Percentiles rank a stretch among this genome's conserved stretches.
Conservation (phyloP, 1,139 yeast species). For the Kodamaea fungicola region DNA sequence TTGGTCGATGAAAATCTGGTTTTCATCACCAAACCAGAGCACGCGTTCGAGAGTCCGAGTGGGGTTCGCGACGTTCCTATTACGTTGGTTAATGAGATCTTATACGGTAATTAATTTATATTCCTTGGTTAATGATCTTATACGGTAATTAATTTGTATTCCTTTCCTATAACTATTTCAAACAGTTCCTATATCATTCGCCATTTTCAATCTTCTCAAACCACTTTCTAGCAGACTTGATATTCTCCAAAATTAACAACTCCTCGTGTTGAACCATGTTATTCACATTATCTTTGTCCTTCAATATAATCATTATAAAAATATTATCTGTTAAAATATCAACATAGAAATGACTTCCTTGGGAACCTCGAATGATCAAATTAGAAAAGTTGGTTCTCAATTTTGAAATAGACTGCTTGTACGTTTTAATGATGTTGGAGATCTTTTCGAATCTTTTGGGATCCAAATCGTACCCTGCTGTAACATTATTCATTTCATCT, state of each 20-base stretch:
- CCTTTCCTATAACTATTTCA: no score
- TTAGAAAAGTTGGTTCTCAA: conserved; percentile 81
- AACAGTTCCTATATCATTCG: no score
- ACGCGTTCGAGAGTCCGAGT: conserved; percentile 57
- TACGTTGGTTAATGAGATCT: conserved; percentile 63
- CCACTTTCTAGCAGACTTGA: conserved; percentile 63
- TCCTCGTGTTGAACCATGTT: conserved; percentile 52
- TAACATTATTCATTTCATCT: conserved; percentile 10
- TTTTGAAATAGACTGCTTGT: conserved; percentile 88
- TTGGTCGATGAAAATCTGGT: conserved; percentile 68
- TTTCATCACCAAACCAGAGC: conserved; percentile 31
- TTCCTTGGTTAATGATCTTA: conserved; percentile 68
- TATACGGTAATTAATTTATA: conserved; percentile 35
- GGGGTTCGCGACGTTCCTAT: conserved; percentile 86
- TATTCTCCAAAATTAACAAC: conserved; percentile 61
- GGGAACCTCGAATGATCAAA: conserved; percentile 69
- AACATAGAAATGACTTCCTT: conserved; percentile 62
- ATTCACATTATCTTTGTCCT: conserved; percentile 28
- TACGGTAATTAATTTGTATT: conserved; percentile 27
- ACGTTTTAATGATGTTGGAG: conserved; percentile 89
- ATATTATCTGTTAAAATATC: conserved; percentile 72
- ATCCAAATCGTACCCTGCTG: conserved; percentile 42
- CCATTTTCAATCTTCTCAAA: conserved; percentile 55
- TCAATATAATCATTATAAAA: conserved; percentile 68
- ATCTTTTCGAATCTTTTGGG: conserved; percentile 94